Evolutionary conservation across 1,139 yeast genomes (phyloP), one percentile per base, ranked within the genome.

Genomic region (Debaryomycetaceae sp.): DNA sequence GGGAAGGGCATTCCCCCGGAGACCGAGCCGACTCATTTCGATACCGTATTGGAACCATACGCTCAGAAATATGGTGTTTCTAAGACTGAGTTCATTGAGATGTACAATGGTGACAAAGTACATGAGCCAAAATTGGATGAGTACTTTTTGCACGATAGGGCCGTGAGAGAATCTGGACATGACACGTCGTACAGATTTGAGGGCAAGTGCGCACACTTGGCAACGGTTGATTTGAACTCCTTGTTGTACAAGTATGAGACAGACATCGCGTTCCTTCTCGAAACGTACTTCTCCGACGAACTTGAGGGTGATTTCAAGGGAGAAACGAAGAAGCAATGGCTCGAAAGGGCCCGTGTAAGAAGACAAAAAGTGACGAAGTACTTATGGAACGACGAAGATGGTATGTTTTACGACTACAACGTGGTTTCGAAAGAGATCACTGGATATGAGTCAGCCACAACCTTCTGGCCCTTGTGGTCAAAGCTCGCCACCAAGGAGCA

Each of bases 1-100:
- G 97, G 97, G 23, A 45, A 72, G 20, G 96, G 97, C 13, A 75
- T 91, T 27, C 98, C 98, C 4, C 97, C 97, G 6, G 99, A 91
- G 56, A 89, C 97, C 2, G 99, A 91, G 55, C 67, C 93, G 0
- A 77, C 86, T 4, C 98, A 93, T 61, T 91, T 91, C 49, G 74
- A 77, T 44, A 71, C 83, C 6, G 71, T 88, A 16, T 64, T 93
- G 44, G 53, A 60, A 35, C 89, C 93, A 4, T 88, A 71, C 49
- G 76, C 83, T 29, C 60, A 71, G 29, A 85, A 84, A 51, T 64
- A 84, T 51, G 57, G 67, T 2, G 56, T 82, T 9, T 38, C 78
- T 0, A 71, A 84, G 37, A 74, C 70, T n/a, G 88, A 83, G 41
- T 86, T 91, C 51, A 74, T 82, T 41, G 62, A 65, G 30, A 62